phyloP scores from a whole-genome alignment of 305 asterid species.

The Solanum hybrid region DNA sequence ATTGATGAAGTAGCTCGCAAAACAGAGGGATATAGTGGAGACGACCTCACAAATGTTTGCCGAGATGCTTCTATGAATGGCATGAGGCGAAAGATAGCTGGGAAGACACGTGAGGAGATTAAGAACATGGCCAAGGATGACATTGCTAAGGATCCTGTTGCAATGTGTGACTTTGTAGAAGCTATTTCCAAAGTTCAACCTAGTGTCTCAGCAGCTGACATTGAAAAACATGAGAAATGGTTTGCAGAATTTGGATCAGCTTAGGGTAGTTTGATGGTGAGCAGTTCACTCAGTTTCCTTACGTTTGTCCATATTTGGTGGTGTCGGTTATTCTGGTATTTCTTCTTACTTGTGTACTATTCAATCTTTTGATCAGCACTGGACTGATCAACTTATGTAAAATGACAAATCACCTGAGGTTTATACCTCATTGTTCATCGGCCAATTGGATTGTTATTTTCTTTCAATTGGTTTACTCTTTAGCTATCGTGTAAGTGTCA shows the following conservation, averaged over 20 bases:
- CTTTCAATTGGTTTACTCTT: background rate
- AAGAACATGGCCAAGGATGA: slow-evolving; percentile 92
- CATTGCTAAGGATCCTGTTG: slow-evolving; percentile 83
- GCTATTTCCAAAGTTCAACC: slow-evolving; percentile 90
- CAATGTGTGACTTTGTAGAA: slow-evolving; percentile 86
- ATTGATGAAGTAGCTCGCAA: slow-evolving; percentile 81
- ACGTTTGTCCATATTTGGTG: background rate
- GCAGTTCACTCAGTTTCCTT: background rate
- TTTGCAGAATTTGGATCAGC: slow-evolving; percentile 89
- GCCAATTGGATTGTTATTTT: background rate
- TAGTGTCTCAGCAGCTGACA: slow-evolving; percentile 89
- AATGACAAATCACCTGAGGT: background rate
- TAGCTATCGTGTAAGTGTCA: background rate
- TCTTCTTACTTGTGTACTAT: background rate
- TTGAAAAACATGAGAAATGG: slow-evolving; percentile 95
- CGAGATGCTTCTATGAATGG: slow-evolving; percentile 88
- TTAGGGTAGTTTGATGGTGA: slow-evolving; percentile 6
- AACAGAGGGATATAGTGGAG: slow-evolving; percentile 98
- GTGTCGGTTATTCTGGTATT: background rate
- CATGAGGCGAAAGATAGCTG: slow-evolving; percentile 89
- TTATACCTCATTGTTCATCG: background rate
- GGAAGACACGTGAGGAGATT: slow-evolving; percentile 95
- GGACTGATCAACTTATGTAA: background rate
- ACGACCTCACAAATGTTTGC: slow-evolving; percentile 90
- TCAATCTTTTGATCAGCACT: background rate